phyloP scores from a whole-genome alignment of 805 yeast genomes.

The Metschnikowia amazonensis region DNA sequence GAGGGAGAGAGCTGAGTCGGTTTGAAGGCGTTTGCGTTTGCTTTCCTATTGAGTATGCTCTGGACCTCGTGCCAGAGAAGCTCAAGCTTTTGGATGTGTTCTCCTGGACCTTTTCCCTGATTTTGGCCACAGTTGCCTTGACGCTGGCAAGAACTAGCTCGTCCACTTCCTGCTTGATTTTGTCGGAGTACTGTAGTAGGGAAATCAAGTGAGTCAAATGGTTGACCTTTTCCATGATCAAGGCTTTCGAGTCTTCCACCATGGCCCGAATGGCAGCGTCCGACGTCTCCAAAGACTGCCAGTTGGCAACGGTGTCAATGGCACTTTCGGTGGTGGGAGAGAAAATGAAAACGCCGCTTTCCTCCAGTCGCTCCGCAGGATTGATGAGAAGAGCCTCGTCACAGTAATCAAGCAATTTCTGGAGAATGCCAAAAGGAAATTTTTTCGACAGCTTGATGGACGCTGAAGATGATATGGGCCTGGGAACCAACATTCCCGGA shows the following conservation, averaged over 20 bases:
- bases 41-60: background rate
- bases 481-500: constrained; percentile 13
- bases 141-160: constrained; percentile 60
- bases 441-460: constrained; percentile 43
- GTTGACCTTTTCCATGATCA: constrained; percentile 64
- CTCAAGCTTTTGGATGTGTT: constrained; percentile 3
- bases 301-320: constrained; percentile 42
- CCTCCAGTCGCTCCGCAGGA: constrained; percentile 54
- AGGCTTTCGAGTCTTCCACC: constrained; percentile 60
- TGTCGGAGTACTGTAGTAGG: constrained; percentile 68
- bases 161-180: constrained; percentile 76
- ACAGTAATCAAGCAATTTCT: constrained; percentile 57
- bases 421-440: constrained; percentile 62
- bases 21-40: background rate
- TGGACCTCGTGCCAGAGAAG: background rate
- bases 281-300: constrained; percentile 48
- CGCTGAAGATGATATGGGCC: constrained; percentile 16
- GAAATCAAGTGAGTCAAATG: constrained; percentile 68
- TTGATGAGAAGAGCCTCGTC: constrained; percentile 73
- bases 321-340: constrained; percentile 64
- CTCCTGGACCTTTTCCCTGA: constrained; percentile 35
- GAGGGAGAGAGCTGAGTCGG: background rate
- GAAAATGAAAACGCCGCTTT: constrained; percentile 30
- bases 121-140: constrained; percentile 56
- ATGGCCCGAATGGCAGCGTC: constrained; percentile 63